Evolutionary conservation across 2,329 filamentous ascomycete genomes (phyloP).

Genomic region (Botrytis cinerea): DNA sequence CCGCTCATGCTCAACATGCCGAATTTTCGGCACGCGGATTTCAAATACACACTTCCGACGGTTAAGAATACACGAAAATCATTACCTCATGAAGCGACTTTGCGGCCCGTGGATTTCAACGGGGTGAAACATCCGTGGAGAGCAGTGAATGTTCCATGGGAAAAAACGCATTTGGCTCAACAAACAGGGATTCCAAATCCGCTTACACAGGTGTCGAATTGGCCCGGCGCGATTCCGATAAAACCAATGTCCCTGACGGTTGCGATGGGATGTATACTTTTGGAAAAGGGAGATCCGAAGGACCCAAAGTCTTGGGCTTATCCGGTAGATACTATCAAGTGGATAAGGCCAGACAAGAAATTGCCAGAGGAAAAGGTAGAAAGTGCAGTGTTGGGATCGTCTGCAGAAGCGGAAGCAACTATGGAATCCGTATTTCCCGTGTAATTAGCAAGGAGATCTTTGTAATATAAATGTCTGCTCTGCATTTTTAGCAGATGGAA

Average conservation of each 20-base stretch:
- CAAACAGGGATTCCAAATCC: background rate
- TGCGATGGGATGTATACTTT: background rate
- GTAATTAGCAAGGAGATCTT: background rate
- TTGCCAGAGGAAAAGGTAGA: no score
- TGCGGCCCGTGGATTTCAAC: background rate
- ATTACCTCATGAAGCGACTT: background rate
- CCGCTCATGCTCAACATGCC: slow-evolving; percentile 8
- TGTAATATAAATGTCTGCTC: background rate
- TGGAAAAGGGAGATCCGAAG: background rate
- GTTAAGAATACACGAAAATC: background rate
- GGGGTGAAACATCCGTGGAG: slow-evolving; percentile 8
- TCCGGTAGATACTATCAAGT: background rate
- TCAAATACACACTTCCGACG: background rate
- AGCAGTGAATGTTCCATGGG: background rate
- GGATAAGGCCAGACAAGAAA: background rate
- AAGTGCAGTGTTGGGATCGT: background rate
- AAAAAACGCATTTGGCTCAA: accelerated
- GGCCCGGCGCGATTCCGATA: background rate
- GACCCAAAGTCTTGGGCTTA: background rate
- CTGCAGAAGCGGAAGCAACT: background rate
- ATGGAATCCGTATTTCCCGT: background rate
- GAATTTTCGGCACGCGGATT: background rate
- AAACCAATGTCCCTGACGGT: accelerated
- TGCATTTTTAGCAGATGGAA: background rate
- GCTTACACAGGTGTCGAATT: background rate